These are phyloP conservation scores for Aspergillus haitiensis DNA, from an alignment of 495 filamentous ascomycete species.

Conservation along the genomic window DNA sequence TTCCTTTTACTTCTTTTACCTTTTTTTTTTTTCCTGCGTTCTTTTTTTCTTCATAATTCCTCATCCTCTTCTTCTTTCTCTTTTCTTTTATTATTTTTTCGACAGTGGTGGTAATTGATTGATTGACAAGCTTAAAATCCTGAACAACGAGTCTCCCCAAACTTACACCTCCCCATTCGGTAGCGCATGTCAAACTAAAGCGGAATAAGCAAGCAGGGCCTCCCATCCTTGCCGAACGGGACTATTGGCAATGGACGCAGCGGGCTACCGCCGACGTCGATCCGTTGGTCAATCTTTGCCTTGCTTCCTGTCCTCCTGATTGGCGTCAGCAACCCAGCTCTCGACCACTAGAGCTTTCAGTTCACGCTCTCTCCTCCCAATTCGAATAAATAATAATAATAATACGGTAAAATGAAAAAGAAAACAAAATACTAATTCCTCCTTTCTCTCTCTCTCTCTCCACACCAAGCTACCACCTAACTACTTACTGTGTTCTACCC, in stretches of 20 bases:
- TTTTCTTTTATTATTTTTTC: neutral
- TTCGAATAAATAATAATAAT: slow-evolving; percentile 8
- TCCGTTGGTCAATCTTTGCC: slow-evolving; percentile 38
- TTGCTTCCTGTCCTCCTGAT: slow-evolving; percentile 35
- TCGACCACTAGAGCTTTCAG: neutral
- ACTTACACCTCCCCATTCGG: slow-evolving; percentile 17
- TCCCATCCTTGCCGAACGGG: slow-evolving; percentile 32
- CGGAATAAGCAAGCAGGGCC: slow-evolving; percentile 9
- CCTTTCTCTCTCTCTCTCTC: slow-evolving; percentile 1
- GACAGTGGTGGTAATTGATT: neutral
- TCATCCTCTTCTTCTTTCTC: neutral
- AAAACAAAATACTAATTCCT: too few relatives aligned
- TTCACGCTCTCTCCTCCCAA: slow-evolving; percentile 1
- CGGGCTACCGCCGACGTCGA: slow-evolving; percentile 44
- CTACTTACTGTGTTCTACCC: neutral
- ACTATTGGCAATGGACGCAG: slow-evolving; percentile 48
- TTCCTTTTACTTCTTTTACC: neutral
- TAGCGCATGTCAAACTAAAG: slow-evolving; percentile 23
- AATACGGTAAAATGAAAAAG: slow-evolving; percentile 3
- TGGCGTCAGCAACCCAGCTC: slow-evolving; percentile 24
- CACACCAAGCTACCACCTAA: neutral
- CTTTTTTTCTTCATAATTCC: neutral
- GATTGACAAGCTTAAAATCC: slow-evolving; percentile 26
- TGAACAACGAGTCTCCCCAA: slow-evolving; percentile 14
- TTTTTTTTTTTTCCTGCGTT: neutral